Base-by-base conservation (phyloP, 768 basidiomycete genomes). In the Mycena vitilis region DNA sequence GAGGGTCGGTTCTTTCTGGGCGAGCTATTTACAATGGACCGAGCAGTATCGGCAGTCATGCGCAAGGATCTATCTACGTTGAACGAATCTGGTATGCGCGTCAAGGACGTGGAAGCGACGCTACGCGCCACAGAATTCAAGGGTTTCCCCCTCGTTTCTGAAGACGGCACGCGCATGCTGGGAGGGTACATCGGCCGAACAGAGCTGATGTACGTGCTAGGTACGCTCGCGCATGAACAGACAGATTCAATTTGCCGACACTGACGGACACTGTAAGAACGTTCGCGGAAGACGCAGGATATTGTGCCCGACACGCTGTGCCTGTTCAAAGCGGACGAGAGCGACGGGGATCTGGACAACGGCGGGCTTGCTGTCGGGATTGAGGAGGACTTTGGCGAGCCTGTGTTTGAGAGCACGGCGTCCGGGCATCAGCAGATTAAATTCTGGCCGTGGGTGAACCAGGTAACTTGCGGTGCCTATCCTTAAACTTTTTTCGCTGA, bases 381-480 rank as follows among this genome's bases (percentile, higher is more conserved):
- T 4, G 91, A 92, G 69, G 93, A 92, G 64, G 92, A 93, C 49
- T 85, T 89, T 25, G 85, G 88, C 11, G 82, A 86, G 38, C 88
- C 92, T 58, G 82, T 91, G 34, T 85, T 93, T 54, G 89, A 89
- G 72, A 85, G 83, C 13, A 86, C 88, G 4, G 82, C 86, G 2
- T 84, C 86, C 0, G 85, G 85, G 12, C 85, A 85, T 8, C 85
- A 85, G 22, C 80, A 93, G 38, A 58, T 72, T 42, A 88, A 88
- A 74, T 83, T 95, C 60, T 92, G 92, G 85, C 92, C 94, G 11
- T 99, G 95, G 92, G 95, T 99, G 1, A 98, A 98, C 77, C 92
- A 95, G 86, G 98, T 97, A 5, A 30, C 3, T 30, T 30, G 77
- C 69, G 15, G 44, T 25, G 59, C 37, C 65, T n/a, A 57, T 47